Evolutionary conservation across 2,329 filamentous ascomycete genomes (phyloP).

Genomic region (Aspergillus hiratsukae): DNA sequence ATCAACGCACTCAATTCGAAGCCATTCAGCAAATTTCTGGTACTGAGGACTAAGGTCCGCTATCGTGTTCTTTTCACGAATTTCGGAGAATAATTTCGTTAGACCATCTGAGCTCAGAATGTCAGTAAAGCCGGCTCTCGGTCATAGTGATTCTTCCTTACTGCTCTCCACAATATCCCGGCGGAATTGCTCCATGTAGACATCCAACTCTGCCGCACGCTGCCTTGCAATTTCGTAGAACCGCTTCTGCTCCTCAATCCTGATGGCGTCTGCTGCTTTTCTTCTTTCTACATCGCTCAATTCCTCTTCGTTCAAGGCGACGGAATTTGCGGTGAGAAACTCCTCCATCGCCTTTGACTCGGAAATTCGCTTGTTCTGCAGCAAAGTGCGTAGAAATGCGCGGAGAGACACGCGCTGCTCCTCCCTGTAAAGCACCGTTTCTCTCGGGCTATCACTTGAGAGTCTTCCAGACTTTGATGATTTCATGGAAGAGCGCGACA

Average conservation of each 20-base stretch:
- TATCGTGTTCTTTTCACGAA: constrained; percentile 83
- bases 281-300: constrained; percentile 72
- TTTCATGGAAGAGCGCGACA: constrained; percentile 26
- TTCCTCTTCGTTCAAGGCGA: constrained; percentile 76
- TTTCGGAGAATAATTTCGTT: constrained; percentile 87
- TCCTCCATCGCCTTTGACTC: constrained; percentile 77
- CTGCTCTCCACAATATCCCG: constrained; percentile 66
- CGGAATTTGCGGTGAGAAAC: constrained; percentile 70
- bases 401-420: constrained; percentile 85
- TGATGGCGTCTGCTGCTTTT: constrained; percentile 78
- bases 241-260: constrained; percentile 84
- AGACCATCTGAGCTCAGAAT: constrained; percentile 60
- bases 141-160: constrained; percentile 40
- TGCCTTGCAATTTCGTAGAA: constrained; percentile 95
- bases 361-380: constrained; percentile 80
- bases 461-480: constrained; percentile 27
- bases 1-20: constrained; percentile 72
- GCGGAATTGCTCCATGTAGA: constrained; percentile 87
- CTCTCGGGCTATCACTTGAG: constrained; percentile 41
- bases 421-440: constrained; percentile 71
- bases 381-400: constrained; percentile 79
- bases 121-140: constrained; percentile 28
- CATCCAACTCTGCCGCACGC: constrained; percentile 85
- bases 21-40: constrained; percentile 96
- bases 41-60: constrained; percentile 89